Conservation (phyloP, 495 filamentous ascomycete species). For the Neurospora discreta region DNA sequence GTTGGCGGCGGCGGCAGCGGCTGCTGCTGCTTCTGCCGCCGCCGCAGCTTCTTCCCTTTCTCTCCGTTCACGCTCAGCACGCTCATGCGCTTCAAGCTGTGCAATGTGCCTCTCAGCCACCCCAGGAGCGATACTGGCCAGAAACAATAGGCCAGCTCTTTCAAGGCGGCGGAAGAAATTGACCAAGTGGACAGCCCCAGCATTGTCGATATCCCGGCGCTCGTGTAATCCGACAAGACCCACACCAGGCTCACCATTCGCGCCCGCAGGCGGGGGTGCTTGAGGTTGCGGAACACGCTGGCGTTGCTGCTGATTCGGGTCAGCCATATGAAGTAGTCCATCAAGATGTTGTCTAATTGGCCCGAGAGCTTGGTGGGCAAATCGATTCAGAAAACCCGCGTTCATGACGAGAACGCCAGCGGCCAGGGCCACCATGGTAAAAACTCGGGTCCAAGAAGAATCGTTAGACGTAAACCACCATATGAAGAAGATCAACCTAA, state of each 20-base stretch:
- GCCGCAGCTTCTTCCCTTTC: constrained; percentile 36
- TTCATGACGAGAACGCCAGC: constrained; percentile 53
- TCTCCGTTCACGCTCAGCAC: constrained; percentile 30
- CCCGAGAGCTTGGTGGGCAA: constrained; percentile 45
- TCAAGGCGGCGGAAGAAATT: constrained; percentile 47
- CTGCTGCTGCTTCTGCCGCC: constrained; percentile 12
- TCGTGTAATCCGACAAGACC: constrained; percentile 3
- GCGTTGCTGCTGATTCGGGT: constrained; percentile 15
- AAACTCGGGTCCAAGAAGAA: constrained; percentile 54
- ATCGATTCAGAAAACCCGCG: constrained; percentile 47
- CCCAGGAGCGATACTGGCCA: constrained; percentile 77
- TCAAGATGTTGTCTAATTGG: constrained; percentile 64
- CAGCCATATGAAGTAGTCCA: constrained; percentile 48
- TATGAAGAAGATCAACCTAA: constrained; percentile 63
- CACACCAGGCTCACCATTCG: background rate
- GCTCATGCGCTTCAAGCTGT: constrained; percentile 53
- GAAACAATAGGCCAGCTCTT: constrained; percentile 66
- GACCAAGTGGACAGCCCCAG: background rate
- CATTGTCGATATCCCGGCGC: background rate
- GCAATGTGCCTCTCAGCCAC: constrained; percentile 74
- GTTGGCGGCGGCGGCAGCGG: constrained; percentile 4
- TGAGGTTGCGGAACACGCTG: constrained; percentile 1
- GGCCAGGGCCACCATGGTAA: constrained; percentile 50
- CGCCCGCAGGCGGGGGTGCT: background rate
- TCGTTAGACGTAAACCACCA: constrained; percentile 70